Conservation (phyloP, 768 basidiomycete genomes). For the Tylopilus rubrobrunneus region DNA sequence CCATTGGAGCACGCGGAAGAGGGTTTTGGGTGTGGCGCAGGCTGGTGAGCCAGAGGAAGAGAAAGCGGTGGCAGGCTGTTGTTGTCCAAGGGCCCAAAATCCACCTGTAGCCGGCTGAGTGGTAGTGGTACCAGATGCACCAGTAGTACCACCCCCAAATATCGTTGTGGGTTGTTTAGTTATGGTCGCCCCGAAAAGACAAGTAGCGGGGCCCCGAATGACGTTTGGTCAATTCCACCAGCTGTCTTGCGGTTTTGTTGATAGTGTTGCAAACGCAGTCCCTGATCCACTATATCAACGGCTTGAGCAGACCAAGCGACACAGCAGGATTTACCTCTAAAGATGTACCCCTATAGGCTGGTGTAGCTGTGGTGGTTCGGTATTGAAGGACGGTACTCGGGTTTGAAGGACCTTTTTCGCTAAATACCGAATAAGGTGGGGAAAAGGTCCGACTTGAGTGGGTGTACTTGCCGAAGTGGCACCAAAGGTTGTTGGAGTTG, state of each 20-base stretch:
- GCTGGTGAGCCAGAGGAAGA: conserved; percentile 55
- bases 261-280: conserved; percentile 76
- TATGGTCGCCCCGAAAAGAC: conserved; percentile 25
- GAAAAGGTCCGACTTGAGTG: neutral
- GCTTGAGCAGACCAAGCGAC: neutral
- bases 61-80: conserved; percentile 43
- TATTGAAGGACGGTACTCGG: conserved; percentile 55
- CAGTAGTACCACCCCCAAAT: conserved; percentile 25
- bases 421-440: conserved; percentile 33
- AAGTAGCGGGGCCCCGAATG: conserved; percentile 23
- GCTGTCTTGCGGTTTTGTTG: conserved; percentile 70
- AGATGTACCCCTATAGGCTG: conserved; percentile 71
- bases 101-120: conserved; percentile 25
- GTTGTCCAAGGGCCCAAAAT: conserved; percentile 35
- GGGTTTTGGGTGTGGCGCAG: conserved; percentile 41
- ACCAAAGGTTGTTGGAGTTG: conserved; percentile 45
- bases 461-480: conserved; percentile 32
- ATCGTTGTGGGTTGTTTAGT: conserved; percentile 30
- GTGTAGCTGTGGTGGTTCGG: conserved; percentile 80
- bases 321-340: conserved; percentile 52
- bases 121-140: conserved; percentile 22
- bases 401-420: conserved; percentile 62
- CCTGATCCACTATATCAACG: conserved; percentile 37
- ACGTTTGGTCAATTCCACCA: conserved; percentile 53
- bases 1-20: conserved; percentile 50